Conservation (phyloP, 441 rosid species). For the Omphalea diandra region DNA sequence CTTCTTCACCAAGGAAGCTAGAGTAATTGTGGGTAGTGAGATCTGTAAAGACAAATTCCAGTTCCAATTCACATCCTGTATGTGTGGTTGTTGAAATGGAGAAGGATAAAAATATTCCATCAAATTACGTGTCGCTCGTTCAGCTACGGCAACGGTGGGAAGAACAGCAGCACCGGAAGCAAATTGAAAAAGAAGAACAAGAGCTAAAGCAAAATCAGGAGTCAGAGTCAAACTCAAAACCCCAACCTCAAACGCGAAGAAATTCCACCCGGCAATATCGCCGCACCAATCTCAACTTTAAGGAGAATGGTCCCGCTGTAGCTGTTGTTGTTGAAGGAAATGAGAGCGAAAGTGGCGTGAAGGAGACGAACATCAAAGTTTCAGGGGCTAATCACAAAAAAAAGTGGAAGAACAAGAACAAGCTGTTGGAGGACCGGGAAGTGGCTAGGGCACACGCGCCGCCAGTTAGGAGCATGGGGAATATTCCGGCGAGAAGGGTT, state of each 20-base stretch:
- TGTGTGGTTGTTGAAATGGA: no score
- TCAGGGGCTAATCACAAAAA: neutral
- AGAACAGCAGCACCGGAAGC: slow-evolving; percentile 27
- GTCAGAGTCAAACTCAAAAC: neutral
- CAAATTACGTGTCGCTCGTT: slow-evolving; percentile 40
- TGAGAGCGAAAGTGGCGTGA: neutral
- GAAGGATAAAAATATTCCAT: slow-evolving; percentile 27
- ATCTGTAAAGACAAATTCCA: no score
- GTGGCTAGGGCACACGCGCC: slow-evolving; percentile 5
- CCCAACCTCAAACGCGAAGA: neutral
- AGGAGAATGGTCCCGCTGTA: neutral
- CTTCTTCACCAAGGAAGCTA: neutral
- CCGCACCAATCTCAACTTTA: neutral
- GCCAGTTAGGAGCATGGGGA: slow-evolving; percentile 15
- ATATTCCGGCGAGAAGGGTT: slow-evolving; percentile 11
- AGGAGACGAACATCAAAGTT: neutral
- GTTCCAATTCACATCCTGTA: no score
- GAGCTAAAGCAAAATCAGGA: neutral
- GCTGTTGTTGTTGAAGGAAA: slow-evolving; percentile 9
- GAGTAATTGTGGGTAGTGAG: neutral
- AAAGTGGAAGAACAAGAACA: neutral
- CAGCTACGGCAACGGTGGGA: slow-evolving; percentile 41
- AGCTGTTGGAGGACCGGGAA: slow-evolving; percentile 1
- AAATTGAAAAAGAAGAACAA: slow-evolving; percentile 15
- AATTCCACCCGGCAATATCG: neutral